phyloP scores from a whole-genome alignment of 2,329 filamentous ascomycete species.

The Microcera coccophila region DNA sequence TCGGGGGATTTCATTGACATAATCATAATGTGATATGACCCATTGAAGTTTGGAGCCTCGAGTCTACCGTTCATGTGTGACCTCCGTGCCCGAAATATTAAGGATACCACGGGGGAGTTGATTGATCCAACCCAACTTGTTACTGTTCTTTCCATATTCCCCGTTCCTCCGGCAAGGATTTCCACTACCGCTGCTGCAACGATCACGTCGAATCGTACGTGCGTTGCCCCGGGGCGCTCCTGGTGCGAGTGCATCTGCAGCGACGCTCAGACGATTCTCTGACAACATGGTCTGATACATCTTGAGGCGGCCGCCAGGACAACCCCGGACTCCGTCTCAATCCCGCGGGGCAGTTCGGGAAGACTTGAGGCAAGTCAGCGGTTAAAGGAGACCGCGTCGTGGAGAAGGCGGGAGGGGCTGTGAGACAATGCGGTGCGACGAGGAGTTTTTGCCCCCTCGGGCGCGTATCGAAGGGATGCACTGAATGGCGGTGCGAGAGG shows the following conservation, averaged over 20 bases:
- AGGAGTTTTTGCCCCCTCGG: not conserved
- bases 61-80: not conserved
- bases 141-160: no score
- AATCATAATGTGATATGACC: not conserved
- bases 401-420: not conserved
- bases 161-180: no score
- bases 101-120: not conserved
- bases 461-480: not conserved
- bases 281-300: constrained; percentile 19
- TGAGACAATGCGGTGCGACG: not conserved
- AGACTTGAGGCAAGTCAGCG: not conserved
- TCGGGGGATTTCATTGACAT: not conserved
- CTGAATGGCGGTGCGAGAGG: not conserved
- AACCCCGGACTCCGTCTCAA: not conserved
- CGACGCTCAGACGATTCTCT: constrained; percentile 24
- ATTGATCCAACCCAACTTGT: no score
- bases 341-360: not conserved
- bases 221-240: constrained; percentile 1
- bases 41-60: not conserved
- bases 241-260: constrained; percentile 14
- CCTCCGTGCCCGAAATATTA: not conserved
- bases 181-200: not conserved
- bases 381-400: not conserved
- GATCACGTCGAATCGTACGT: constrained; percentile 8
- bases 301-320: not conserved